Percentiles rank a stretch among this genome's conserved stretches.
phyloP scores from a whole-genome alignment of 129 eudicot species.

The Artemisia annua region DNA sequence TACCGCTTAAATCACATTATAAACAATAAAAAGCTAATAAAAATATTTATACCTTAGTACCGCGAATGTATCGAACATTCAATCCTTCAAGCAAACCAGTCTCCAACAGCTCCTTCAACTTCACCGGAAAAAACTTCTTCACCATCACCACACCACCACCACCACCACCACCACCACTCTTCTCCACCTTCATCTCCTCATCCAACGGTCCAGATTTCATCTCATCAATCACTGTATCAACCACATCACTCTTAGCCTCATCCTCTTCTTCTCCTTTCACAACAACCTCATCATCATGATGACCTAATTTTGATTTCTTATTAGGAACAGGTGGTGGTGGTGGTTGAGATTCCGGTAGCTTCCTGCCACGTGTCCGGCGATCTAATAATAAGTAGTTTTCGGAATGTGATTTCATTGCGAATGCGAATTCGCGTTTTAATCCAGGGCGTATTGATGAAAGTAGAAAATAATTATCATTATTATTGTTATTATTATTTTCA shows the following conservation, averaged over 20 bases:
- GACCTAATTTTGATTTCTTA: slow-evolving; percentile 31
- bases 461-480: slow-evolving; percentile 36
- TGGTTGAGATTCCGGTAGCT: slow-evolving; percentile 29
- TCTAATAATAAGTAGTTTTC: slow-evolving; percentile 10
- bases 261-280: slow-evolving; percentile 23
- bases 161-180: no score
- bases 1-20: no score
- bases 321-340: slow-evolving; percentile 19
- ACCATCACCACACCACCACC: slow-evolving; percentile 11
- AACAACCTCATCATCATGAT: neutral
- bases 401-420: slow-evolving; percentile 50
- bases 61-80: slow-evolving; percentile 58
- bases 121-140: slow-evolving; percentile 40
- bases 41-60: slow-evolving; percentile 47
- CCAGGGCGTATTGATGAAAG: slow-evolving; percentile 47
- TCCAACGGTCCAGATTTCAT: slow-evolving; percentile 26
- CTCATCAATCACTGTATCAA: slow-evolving; percentile 32
- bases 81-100: slow-evolving; percentile 84
- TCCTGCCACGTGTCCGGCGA: slow-evolving; percentile 36
- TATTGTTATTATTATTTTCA: slow-evolving; percentile 12
- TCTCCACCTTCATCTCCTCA: slow-evolving; percentile 38
- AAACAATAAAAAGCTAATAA: no score
- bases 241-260: slow-evolving; percentile 38
- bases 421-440: slow-evolving; percentile 52
- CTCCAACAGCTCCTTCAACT: slow-evolving; percentile 69